Percentiles rank a stretch among this genome's conserved stretches.
Evolutionary conservation across 345 rosid genomes (phyloP).

Genomic region (Eucalyptus camaldulensis): DNA sequence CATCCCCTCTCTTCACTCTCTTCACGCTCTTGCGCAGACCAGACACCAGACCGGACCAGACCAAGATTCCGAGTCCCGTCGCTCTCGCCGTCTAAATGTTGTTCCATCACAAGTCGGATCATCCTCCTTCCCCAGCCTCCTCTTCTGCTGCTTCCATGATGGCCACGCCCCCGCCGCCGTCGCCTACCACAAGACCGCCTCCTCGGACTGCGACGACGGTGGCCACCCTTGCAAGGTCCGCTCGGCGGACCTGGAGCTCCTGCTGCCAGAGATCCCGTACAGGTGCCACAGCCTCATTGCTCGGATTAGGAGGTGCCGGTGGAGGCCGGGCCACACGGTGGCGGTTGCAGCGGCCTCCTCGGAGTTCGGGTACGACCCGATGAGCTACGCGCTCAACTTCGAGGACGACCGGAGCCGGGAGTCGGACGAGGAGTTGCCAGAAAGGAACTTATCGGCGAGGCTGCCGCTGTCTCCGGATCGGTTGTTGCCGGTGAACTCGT

Average conservation of each 20-base stretch:
- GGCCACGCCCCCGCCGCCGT: too few relatives aligned
- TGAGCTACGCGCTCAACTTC: constrained; percentile 64
- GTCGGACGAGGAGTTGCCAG: constrained; percentile 4
- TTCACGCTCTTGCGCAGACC: too few relatives aligned
- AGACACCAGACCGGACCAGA: too few relatives aligned
- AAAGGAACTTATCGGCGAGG: constrained; percentile 32
- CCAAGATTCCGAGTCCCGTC: too few relatives aligned
- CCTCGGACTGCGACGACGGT: neutral
- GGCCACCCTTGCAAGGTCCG: neutral
- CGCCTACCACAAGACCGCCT: neutral
- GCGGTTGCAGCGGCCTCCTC: neutral
- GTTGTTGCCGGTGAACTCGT: neutral
- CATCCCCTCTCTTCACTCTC: too few relatives aligned
- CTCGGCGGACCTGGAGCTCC: neutral
- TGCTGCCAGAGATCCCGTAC: neutral
- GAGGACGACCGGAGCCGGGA: constrained; percentile 29
- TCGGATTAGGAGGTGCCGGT: neutral
- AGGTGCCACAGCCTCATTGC: neutral
- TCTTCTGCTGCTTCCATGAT: too few relatives aligned
- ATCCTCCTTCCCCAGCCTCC: too few relatives aligned
- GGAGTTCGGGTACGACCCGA: constrained; percentile 54
- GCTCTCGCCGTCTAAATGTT: too few relatives aligned
- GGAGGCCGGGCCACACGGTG: neutral
- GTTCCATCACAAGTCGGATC: too few relatives aligned
- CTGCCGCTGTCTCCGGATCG: constrained; percentile 41